Evolutionary conservation across 805 yeast genomes (phyloP).

Genomic region (Jamesozyma lodderae): DNA sequence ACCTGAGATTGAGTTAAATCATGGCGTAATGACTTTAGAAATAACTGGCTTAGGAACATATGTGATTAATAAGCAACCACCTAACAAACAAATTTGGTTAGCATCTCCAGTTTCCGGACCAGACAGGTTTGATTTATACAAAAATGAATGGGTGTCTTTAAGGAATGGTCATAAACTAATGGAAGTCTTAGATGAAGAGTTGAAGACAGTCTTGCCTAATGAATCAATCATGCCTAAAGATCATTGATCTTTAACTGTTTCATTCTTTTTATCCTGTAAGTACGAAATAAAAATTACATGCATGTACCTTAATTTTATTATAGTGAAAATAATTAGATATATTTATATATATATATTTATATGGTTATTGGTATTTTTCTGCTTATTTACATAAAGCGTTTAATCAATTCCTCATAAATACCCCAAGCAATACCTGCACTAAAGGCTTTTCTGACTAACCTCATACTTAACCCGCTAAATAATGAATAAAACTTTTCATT

Average conservation of each 20-base stretch:
- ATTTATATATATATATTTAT: neutral
- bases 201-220: slow-evolving; percentile 21
- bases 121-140: slow-evolving; percentile 65
- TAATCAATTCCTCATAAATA: slow-evolving; percentile 80
- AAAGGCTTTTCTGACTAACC: slow-evolving; percentile 76
- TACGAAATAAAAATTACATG: neutral
- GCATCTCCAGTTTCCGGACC: slow-evolving; percentile 93
- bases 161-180: slow-evolving; percentile 49
- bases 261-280: neutral
- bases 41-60: slow-evolving; percentile 72
- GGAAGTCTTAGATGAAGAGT: slow-evolving; percentile 43
- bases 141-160: slow-evolving; percentile 69
- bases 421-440: slow-evolving; percentile 98
- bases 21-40: slow-evolving; percentile 76
- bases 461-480: slow-evolving; percentile 75
- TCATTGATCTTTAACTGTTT: neutral
- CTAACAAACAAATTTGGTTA: slow-evolving; percentile 94
- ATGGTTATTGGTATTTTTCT: neutral
- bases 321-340: too few relatives aligned
- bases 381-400: slow-evolving; percentile 20
- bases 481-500: slow-evolving; percentile 46
- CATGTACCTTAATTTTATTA: too few relatives aligned
- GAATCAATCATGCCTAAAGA: neutral
- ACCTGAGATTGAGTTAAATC: slow-evolving; percentile 56
- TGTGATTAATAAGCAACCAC: slow-evolving; percentile 94